phyloP scores from a whole-genome alignment of 306 rosid species.

The Malus fusca region DNA sequence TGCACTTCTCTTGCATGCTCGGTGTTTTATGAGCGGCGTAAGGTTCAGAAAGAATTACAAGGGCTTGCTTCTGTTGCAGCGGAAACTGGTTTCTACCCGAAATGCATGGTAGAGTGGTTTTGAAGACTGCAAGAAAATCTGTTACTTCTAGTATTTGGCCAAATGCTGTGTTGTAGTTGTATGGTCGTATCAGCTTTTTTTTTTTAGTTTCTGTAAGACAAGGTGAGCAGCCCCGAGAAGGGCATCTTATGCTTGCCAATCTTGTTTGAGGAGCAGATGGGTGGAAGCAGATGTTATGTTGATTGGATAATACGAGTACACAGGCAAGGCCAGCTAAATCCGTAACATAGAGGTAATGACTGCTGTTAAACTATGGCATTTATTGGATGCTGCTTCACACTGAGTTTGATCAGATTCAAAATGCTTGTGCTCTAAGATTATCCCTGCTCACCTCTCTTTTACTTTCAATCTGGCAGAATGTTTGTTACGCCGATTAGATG shows the following conservation, averaged over 20 bases:
- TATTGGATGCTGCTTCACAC: not conserved
- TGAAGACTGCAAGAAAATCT: slow-evolving; percentile 3
- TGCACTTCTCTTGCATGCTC: slow-evolving; percentile 81
- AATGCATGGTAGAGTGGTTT: slow-evolving; percentile 73
- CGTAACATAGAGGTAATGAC: slow-evolving; percentile 43
- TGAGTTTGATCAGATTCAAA: not conserved
- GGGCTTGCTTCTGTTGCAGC: slow-evolving; percentile 65
- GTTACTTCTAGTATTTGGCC: too few species aligned
- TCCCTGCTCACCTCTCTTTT: not conserved
- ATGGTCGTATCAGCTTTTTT: too few species aligned
- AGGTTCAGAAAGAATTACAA: slow-evolving; percentile 73
- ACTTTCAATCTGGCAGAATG: slow-evolving; percentile 15
- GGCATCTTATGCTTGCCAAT: slow-evolving; percentile 69
- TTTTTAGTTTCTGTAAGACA: slow-evolving; percentile 49
- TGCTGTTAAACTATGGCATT: not conserved
- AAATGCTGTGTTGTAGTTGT: too few species aligned
- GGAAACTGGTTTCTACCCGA: slow-evolving; percentile 56
- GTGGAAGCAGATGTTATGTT: slow-evolving; percentile 64
- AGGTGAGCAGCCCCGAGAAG: slow-evolving; percentile 95
- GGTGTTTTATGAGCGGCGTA: slow-evolving; percentile 74
- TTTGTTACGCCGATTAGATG: slow-evolving; percentile 22
- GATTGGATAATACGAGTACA: slow-evolving; percentile 88
- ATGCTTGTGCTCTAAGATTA: not conserved
- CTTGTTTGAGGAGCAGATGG: slow-evolving; percentile 87
- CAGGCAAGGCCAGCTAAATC: slow-evolving; percentile 82